Evolutionary conservation across 2,329 filamentous ascomycete genomes (phyloP).

Genomic region (Aspergillus piperis): DNA sequence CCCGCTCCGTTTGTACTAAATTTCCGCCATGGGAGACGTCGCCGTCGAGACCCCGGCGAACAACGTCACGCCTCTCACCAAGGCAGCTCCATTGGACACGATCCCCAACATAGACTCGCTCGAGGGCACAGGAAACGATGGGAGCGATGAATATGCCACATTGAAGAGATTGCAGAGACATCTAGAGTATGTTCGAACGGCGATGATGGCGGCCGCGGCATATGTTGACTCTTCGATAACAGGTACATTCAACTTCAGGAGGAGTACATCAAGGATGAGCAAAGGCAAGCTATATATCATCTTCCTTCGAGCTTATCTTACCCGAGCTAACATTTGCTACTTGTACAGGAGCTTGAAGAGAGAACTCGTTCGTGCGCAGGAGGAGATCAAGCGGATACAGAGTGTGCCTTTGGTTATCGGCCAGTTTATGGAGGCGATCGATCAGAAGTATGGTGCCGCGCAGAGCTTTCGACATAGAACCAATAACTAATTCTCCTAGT

Average conservation of each 20-base stretch:
- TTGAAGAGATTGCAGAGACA: conserved; percentile 97
- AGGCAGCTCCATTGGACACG: conserved; percentile 70
- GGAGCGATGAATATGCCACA: conserved; percentile 88
- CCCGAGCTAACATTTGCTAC: conserved; percentile 17
- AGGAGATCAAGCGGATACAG: conserved; percentile 99
- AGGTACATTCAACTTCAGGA: conserved; percentile 97
- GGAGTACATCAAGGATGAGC: conserved; percentile 99
- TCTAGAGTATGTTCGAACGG: conserved; percentile 68
- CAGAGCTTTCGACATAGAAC: neutral
- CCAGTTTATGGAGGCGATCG: conserved; percentile 99
- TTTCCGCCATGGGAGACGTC: conserved; percentile 74
- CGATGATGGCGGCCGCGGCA: neutral
- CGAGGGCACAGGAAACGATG: conserved; percentile 78
- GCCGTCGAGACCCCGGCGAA: conserved; percentile 78
- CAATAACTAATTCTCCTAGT: conserved; percentile 49
- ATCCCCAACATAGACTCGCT: conserved; percentile 90
- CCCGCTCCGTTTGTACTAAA: neutral
- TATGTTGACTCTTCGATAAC: conserved; percentile 25
- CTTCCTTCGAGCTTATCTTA: neutral
- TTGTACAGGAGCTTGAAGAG: conserved; percentile 80
- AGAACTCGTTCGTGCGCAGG: conserved; percentile 93
- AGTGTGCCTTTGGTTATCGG: conserved; percentile 97
- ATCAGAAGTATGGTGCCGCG: conserved; percentile 76
- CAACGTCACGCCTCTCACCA: conserved; percentile 76
- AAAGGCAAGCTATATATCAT: conserved; percentile 60